Evolutionary conservation across 2,329 filamentous ascomycete species (phyloP), one percentile per base, ranked within the genome.

Genomic region (Aspergillus floridensis): DNA sequence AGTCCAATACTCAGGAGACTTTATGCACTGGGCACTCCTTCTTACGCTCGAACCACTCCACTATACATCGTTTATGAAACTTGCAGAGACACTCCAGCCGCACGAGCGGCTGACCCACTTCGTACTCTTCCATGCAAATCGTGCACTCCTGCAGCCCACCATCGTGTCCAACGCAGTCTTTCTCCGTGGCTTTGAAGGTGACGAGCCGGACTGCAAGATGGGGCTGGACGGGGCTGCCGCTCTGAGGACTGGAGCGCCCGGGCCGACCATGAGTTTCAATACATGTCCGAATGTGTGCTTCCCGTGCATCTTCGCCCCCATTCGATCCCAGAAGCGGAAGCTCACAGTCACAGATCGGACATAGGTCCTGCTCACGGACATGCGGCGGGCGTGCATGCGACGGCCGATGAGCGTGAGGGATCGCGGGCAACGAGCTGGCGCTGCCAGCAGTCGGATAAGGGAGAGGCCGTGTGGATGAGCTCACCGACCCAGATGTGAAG

Each of bases 101-200:
- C 10, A 82, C 84, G 76, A 88, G 77, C 65, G 81, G 77, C 66
- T 85, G 82, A 0, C 85, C 85, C 11, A 81, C 79, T 65, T 84
- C 80, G 68, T 87, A 88, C 57, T 88, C 86, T 63, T 87, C 85
- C 68, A 88, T 83, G 69, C 86, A 88, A 54, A 88, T 88, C 8
- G 84, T 81, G 63, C 86, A 88, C 67, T 88, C 86, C 47, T 82
- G 81, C 54, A 75, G 65, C 48, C 77, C 78, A 19, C 83, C 80
- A 56, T 85, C 82, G 22, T 77, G 74, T 5, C 81, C 81, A 1
- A 83, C 69, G 65, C 85, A 88, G 62, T 88, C 86, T 68, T 88
- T 88, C 70, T 88, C 86, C 0, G 82, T 87, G 0, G 86, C 85
- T 5, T 74, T 78, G 63, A 86, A 88, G 2, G 69, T 69, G 14